These are phyloP conservation scores for Rhynchosporium secalis DNA, from an alignment of 2,329 filamentous ascomycete species.

Conservation along the genomic window DNA sequence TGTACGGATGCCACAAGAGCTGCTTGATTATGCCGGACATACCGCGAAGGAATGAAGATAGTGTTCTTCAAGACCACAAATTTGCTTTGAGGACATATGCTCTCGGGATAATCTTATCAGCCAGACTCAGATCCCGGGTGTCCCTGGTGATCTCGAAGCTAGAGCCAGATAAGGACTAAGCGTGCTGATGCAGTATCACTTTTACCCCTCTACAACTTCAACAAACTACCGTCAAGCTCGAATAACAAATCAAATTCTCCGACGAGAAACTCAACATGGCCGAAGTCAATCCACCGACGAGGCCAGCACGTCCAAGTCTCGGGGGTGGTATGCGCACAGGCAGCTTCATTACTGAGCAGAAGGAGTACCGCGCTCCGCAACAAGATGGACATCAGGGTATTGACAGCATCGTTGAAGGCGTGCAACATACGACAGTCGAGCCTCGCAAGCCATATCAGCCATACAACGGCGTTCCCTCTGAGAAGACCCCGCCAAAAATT, in stretches of 20 bases:
- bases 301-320: slow-evolving; percentile 34
- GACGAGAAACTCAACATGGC: slow-evolving; percentile 24
- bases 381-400: slow-evolving; percentile 58
- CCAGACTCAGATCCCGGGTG: not conserved
- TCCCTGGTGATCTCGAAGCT: not conserved
- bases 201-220: slow-evolving; percentile 4
- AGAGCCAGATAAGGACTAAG: no score
- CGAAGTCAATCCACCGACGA: slow-evolving; percentile 22
- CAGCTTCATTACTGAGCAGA: slow-evolving; percentile 63
- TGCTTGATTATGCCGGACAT: no score
- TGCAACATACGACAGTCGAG: slow-evolving; percentile 44
- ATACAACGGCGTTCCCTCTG: slow-evolving; percentile 62
- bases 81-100: not conserved
- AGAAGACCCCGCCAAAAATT: slow-evolving; percentile 58
- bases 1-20: no score
- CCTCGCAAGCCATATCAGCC: slow-evolving; percentile 47
- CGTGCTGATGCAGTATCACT: not conserved
- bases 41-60: not conserved
- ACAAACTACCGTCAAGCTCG: not conserved
- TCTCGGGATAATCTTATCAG: not conserved
- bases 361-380: slow-evolving; percentile 60
- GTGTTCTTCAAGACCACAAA: not conserved
- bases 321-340: slow-evolving; percentile 54
- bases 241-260: not conserved
- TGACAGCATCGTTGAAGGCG: slow-evolving; percentile 63